These are phyloP conservation scores for Calocybe gangraenosa DNA, from an alignment of 768 basidiomycete genomes.

Conservation along the genomic window DNA sequence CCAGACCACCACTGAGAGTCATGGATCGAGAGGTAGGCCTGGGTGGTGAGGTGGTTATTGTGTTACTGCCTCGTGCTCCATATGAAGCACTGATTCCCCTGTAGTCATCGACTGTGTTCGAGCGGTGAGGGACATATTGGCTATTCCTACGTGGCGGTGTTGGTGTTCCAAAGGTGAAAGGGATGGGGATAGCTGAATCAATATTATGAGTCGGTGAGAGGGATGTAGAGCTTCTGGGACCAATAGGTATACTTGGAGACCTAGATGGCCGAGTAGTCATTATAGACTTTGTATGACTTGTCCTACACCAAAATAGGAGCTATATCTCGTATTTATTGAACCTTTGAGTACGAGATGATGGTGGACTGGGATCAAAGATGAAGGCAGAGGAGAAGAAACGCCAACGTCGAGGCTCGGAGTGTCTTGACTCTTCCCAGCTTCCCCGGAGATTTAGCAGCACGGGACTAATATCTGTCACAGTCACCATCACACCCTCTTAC, in stretches of 20 bases:
- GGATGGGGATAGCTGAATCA: conserved; percentile 63
- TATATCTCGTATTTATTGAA: no score
- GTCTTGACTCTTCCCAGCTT: background rate
- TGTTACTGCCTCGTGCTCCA: conserved; percentile 27
- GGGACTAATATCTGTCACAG: conserved; percentile 12
- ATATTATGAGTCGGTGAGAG: conserved; percentile 53
- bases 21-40: conserved; percentile 43
- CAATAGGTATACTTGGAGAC: conserved; percentile 64
- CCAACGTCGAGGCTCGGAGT: conserved; percentile 7
- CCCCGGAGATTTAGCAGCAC: conserved; percentile 8
- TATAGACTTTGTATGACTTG: conserved; percentile 1
- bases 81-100: conserved; percentile 34
- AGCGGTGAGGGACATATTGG: conserved; percentile 22
- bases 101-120: conserved; percentile 27
- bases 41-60: conserved; percentile 28
- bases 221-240: conserved; percentile 41
- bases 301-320: no score
- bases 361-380: no score
- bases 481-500: conserved; percentile 20
- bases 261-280: conserved; percentile 54
- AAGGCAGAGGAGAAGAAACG: conserved; percentile 9
- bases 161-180: conserved; percentile 34
- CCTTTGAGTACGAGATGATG: no score
- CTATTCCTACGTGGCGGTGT: conserved; percentile 36
- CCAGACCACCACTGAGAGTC: conserved; percentile 28